Evolutionary conservation across 352 stramenopile species (phyloP).

Genomic region (Phytophthora sojae): DNA sequence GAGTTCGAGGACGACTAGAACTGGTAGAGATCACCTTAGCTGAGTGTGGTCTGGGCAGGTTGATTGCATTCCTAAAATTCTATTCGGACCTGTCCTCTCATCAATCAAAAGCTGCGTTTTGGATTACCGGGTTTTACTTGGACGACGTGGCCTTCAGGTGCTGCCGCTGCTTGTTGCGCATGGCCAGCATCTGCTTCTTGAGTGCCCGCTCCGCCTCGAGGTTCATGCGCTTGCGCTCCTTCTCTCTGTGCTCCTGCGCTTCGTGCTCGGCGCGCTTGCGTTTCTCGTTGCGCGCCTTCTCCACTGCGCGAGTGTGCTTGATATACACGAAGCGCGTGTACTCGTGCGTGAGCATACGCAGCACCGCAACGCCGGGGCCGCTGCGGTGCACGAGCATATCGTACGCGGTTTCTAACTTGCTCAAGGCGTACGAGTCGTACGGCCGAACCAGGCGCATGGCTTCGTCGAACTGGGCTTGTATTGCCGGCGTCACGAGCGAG

Average conservation of each 20-base stretch:
- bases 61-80: constrained; percentile 15
- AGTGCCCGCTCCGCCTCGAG: constrained; percentile 71
- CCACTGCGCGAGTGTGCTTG: constrained; percentile 80
- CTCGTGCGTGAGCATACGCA: constrained; percentile 79
- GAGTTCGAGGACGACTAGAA: constrained; percentile 81
- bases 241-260: constrained; percentile 61
- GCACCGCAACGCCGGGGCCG: constrained; percentile 67
- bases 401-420: constrained; percentile 67
- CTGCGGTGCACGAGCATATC: constrained; percentile 64
- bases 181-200: constrained; percentile 83
- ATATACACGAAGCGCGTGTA: constrained; percentile 88
- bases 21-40: neutral
- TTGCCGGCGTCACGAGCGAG: constrained; percentile 37
- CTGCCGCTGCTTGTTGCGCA: constrained; percentile 80
- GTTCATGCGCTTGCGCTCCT: constrained; percentile 72
- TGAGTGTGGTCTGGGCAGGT: neutral
- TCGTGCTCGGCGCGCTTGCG: constrained; percentile 75
- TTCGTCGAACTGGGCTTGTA: constrained; percentile 70
- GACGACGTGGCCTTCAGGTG: constrained; percentile 43
- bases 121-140: constrained; percentile 24
- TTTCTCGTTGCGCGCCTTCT: constrained; percentile 76
- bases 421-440: constrained; percentile 77
- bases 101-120: constrained; percentile 1
- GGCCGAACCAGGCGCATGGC: constrained; percentile 67
- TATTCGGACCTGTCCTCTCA: neutral